A percentile compares a stretch with the other conserved stretches of the same genome.
Evolutionary conservation across 176 grass and related monocot genomes (phyloP).

Genomic region (Puya raimondii): DNA sequence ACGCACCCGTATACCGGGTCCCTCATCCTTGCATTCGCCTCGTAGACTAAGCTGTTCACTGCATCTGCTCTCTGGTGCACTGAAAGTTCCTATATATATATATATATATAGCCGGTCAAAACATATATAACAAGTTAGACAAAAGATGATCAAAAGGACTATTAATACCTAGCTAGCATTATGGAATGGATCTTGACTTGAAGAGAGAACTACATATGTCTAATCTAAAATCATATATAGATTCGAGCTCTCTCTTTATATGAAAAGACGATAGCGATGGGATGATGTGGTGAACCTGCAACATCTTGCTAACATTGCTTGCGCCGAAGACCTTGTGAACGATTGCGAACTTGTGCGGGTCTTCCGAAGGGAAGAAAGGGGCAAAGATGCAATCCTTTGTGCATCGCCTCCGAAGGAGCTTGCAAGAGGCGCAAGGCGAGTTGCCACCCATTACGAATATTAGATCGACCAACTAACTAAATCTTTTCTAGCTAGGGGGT

Average conservation of each 20-base stretch:
- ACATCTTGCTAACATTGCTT: constrained; percentile 90
- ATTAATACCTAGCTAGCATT: too few relatives aligned
- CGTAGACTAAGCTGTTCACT: constrained; percentile 89
- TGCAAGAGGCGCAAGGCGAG: constrained; percentile 85
- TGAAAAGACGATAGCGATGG: neutral
- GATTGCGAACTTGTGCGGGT: constrained; percentile 87
- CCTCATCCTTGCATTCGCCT: constrained; percentile 75
- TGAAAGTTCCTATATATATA: constrained; percentile 48
- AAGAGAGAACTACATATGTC: too few relatives aligned
- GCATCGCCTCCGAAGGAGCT: constrained; percentile 73
- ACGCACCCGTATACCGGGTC: constrained; percentile 91
- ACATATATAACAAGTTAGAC: too few relatives aligned
- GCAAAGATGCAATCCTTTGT: constrained; percentile 93
- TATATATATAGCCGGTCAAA: neutral
- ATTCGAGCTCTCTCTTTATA: too few relatives aligned
- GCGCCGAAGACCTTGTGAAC: constrained; percentile 93
- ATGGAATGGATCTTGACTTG: too few relatives aligned
- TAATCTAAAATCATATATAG: too few relatives aligned
- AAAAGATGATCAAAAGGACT: too few relatives aligned
- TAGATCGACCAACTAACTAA: constrained; percentile 2
- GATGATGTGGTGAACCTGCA: constrained; percentile 37
- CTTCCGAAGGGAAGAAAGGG: constrained; percentile 82
- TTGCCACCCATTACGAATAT: constrained; percentile 37
- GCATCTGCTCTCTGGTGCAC: constrained; percentile 77
- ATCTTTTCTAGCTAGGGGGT: too few relatives aligned